A percentile compares a stretch with the other conserved stretches of the same genome.
Conservation (phyloP, 2,329 filamentous ascomycete genomes). For the Calcarisporium arbuscula region DNA sequence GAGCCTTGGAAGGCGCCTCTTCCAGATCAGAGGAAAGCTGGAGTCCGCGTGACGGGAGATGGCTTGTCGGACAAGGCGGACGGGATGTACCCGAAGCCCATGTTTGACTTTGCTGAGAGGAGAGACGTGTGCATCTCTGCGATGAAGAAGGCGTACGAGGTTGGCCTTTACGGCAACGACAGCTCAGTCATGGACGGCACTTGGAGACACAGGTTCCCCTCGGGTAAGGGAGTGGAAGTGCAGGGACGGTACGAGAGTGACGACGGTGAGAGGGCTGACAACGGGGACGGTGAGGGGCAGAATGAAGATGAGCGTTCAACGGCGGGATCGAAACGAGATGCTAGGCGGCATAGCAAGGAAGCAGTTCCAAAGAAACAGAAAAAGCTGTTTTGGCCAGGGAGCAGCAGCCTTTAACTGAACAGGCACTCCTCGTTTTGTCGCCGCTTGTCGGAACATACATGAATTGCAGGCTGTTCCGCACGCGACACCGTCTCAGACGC, state of each 20-base stretch:
- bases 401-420: too few relatives aligned
- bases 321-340: constrained; percentile 17
- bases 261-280: constrained; percentile 26
- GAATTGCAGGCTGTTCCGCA: too few relatives aligned
- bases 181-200: constrained; percentile 54
- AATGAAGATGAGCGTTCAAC: constrained; percentile 5
- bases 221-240: constrained; percentile 28
- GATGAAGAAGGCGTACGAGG: constrained; percentile 64
- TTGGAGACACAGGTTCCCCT: constrained; percentile 42
- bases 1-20: constrained; percentile 72
- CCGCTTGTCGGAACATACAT: too few relatives aligned
- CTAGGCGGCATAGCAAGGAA: constrained; percentile 8
- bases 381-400: too few relatives aligned
- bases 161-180: constrained; percentile 60
- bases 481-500: too few relatives aligned
- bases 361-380: constrained; percentile 19
- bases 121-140: constrained; percentile 56
- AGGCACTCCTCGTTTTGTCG: too few relatives aligned
- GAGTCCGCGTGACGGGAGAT: constrained; percentile 54
- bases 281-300: constrained; percentile 15
- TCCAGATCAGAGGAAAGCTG: constrained; percentile 61
- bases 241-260: constrained; percentile 29
- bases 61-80: constrained; percentile 35
- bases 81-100: constrained; percentile 62
- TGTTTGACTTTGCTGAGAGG: constrained; percentile 66